Percentiles rank a stretch among this genome's conserved stretches.
These are phyloP conservation scores for Cercospora citrullina DNA, from an alignment of 2,329 filamentous ascomycete species.

Conservation along the genomic window DNA sequence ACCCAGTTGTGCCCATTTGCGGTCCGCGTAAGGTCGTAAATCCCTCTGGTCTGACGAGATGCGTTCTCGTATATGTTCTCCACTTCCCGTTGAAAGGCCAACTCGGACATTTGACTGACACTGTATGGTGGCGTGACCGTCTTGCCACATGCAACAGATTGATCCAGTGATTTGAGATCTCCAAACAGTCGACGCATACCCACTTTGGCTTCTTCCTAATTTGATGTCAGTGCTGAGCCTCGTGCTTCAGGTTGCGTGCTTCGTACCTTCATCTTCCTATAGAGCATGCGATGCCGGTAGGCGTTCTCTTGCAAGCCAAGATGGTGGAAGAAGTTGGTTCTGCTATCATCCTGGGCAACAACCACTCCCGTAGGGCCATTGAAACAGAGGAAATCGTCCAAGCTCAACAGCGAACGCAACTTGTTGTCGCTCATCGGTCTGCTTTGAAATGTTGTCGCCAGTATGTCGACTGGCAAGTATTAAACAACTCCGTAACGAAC, in stretches of 20 bases:
- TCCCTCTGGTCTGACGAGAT: constrained; percentile 21
- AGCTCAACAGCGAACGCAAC: constrained; percentile 17
- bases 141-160: constrained; percentile 19
- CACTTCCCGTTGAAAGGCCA: constrained; percentile 25
- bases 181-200: constrained; percentile 28
- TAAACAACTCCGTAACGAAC: background rate
- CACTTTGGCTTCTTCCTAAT: constrained; percentile 22
- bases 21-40: constrained; percentile 25
- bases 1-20: constrained; percentile 26
- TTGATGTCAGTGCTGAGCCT: background rate
- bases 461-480: no score
- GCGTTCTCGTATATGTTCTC: constrained; percentile 23
- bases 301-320: constrained; percentile 24
- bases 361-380: constrained; percentile 14
- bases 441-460: background rate
- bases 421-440: constrained; percentile 13
- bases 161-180: constrained; percentile 19
- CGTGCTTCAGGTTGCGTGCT: background rate
- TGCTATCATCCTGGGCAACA: constrained; percentile 24
- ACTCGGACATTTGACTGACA: constrained; percentile 25
- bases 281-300: constrained; percentile 24
- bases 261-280: constrained; percentile 25
- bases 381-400: constrained; percentile 21
- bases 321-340: constrained; percentile 25
- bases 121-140: constrained; percentile 22